A percentile compares a stretch with the other conserved stretches of the same genome.
Evolutionary conservation across 306 rosid genomes (phyloP).

Genomic region (Cucumis cinereus): DNA sequence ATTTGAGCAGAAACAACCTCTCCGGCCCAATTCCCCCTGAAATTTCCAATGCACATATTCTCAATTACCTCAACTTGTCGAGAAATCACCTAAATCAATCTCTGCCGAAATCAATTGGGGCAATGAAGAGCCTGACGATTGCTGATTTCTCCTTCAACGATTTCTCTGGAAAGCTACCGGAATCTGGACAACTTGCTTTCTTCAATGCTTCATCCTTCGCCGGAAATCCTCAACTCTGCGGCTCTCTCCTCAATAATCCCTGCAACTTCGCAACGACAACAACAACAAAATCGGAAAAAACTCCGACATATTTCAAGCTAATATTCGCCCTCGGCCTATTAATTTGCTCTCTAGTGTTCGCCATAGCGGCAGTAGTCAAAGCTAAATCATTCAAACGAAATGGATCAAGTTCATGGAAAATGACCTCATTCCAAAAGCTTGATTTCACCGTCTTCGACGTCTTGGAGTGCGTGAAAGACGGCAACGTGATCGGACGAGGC

Average conservation of each 20-base stretch:
- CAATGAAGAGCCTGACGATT: constrained; percentile 68
- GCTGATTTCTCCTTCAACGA: constrained; percentile 96
- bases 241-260: constrained; percentile 53
- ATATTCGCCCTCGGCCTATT: constrained; percentile 63
- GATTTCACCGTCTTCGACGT: constrained; percentile 60
- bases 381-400: constrained; percentile 46
- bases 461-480: constrained; percentile 74
- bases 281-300: constrained; percentile 15
- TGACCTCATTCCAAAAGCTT: constrained; percentile 61
- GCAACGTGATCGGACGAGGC: constrained; percentile 78
- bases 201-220: constrained; percentile 73
- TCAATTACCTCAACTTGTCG: constrained; percentile 76
- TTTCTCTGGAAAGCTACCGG: constrained; percentile 61
- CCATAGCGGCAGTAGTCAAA: constrained; percentile 52
- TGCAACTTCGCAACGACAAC: constrained; percentile 45
- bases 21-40: constrained; percentile 51
- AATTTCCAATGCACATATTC: constrained; percentile 52
- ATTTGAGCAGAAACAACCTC: constrained; percentile 87
- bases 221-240: constrained; percentile 70
- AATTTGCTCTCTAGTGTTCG: constrained; percentile 49
- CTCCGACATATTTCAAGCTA: constrained; percentile 38
- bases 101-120: constrained; percentile 59
- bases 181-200: constrained; percentile 64
- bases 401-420: constrained; percentile 45
- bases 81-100: constrained; percentile 58